These are phyloP conservation scores for Clitoria ternatea DNA, from an alignment of 306 rosid genomes.

Conservation along the genomic window DNA sequence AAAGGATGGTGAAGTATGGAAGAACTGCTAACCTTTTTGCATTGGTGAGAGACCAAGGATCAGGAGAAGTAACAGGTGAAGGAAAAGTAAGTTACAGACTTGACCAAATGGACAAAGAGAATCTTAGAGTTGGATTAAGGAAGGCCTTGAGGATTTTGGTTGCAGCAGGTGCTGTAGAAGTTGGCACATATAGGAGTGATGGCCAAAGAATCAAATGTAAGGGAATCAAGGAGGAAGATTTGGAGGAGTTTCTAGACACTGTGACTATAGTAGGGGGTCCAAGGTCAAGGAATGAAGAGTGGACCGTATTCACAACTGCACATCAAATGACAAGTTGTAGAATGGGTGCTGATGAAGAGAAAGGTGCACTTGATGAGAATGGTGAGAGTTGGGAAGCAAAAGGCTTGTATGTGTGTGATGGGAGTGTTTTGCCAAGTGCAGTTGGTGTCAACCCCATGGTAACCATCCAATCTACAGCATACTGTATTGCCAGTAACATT, in stretches of 20 bases:
- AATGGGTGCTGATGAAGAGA: constrained; percentile 60
- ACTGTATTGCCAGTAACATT: constrained; percentile 71
- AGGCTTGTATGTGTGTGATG: constrained; percentile 83
- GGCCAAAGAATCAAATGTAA: constrained; percentile 69
- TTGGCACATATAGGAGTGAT: constrained; percentile 89
- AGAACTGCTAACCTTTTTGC: constrained; percentile 76
- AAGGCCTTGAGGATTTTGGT: constrained; percentile 67
- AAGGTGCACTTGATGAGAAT: constrained; percentile 74
- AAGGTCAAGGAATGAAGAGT: constrained; percentile 45
- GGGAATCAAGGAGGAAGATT: constrained; percentile 53
- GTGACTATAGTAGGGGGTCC: constrained; percentile 61
- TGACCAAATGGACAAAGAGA: constrained; percentile 56
- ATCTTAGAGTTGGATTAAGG: constrained; percentile 57
- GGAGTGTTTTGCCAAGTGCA: constrained; percentile 79
- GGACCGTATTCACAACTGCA: constrained; percentile 59
- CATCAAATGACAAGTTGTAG: constrained; percentile 88
- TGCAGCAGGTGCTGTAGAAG: constrained; percentile 90
- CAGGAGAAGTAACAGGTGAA: constrained; percentile 61
- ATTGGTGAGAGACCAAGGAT: constrained; percentile 71
- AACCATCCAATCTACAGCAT: constrained; percentile 82
- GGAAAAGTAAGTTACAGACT: constrained; percentile 51
- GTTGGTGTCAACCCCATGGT: constrained; percentile 96
- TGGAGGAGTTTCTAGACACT: constrained; percentile 72
- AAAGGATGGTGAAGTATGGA: constrained; percentile 53
- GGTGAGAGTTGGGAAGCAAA: constrained; percentile 95